A percentile compares a stretch with the other conserved stretches of the same genome.
Conservation (phyloP, 106 monocot genomes). For the Phalaenopsis equestris region DNA sequence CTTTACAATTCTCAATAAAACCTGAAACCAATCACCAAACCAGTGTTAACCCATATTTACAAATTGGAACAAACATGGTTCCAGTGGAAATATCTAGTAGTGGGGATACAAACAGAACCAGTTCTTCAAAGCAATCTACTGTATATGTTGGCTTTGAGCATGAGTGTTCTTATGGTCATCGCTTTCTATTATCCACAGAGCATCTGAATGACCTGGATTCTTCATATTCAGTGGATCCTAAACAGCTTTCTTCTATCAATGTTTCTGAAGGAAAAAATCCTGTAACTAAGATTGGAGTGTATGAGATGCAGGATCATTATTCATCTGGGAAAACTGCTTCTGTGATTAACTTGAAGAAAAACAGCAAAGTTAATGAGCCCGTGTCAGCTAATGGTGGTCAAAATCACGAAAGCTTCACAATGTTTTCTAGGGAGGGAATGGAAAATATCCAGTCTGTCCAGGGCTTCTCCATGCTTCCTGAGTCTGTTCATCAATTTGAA, state of each 20-base stretch:
- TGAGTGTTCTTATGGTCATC: conserved; percentile 87
- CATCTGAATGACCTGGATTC: conserved; percentile 62
- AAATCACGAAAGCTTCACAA: conserved; percentile 13
- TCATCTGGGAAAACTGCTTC: conserved; percentile 11
- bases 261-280: conserved; percentile 20
- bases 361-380: conserved; percentile 6
- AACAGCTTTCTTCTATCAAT: conserved; percentile 12
- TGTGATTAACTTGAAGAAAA: conserved; percentile 11
- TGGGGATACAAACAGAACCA: conserved; percentile 27
- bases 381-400: conserved; percentile 8
- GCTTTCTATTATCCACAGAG: conserved; percentile 65
- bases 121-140: conserved; percentile 25
- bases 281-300: conserved; percentile 12
- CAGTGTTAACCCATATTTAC: conserved; percentile 40
- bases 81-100: conserved; percentile 34
- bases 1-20: conserved; percentile 14
- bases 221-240: conserved; percentile 13
- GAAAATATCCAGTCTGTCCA: conserved; percentile 7
- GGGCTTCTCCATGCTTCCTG: not conserved
- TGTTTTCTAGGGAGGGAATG: conserved; percentile 7
- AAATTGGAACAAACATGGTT: conserved; percentile 79
- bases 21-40: conserved; percentile 11
- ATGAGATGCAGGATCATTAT: conserved; percentile 21
- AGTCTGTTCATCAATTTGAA: conserved; percentile 20
- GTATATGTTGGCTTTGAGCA: conserved; percentile 89